Evolutionary conservation across 371 early-diverging fungal species (phyloP).

Genomic region (Rhizopus sp.): DNA sequence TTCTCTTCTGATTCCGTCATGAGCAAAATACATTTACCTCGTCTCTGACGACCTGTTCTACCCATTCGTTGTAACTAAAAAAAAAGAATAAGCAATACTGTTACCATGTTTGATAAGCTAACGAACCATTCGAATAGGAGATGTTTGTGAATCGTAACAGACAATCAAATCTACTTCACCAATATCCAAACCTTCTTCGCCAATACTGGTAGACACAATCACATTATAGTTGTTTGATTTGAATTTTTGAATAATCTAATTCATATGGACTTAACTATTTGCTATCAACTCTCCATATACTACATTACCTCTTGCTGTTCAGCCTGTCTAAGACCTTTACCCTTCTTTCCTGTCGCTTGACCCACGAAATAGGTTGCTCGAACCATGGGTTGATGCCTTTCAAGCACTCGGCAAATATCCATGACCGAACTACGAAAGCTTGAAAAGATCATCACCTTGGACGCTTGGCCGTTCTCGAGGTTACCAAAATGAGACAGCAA

Average conservation of each 20-base stretch:
- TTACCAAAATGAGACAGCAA: conserved; percentile 69
- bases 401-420: conserved; percentile 74
- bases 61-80: conserved; percentile 90
- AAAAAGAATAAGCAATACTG: background rate
- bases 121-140: conserved; percentile 78
- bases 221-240: conserved; percentile 77
- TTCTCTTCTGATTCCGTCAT: conserved; percentile 82
- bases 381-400: conserved; percentile 69
- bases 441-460: conserved; percentile 89
- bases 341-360: conserved; percentile 65
- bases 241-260: conserved; percentile 55
- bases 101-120: conserved; percentile 3
- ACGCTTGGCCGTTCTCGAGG: conserved; percentile 27
- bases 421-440: conserved; percentile 85
- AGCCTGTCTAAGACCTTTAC: conserved; percentile 80
- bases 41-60: conserved; percentile 90
- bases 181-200: conserved; percentile 97
- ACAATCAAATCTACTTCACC: conserved; percentile 95
- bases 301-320: conserved; percentile 74
- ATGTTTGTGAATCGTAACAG: conserved; percentile 86
- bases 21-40: conserved; percentile 81
- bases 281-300: background rate
- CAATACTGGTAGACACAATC: conserved; percentile 90
- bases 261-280: background rate
- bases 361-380: conserved; percentile 83